Evolutionary conservation across 345 rosid species (phyloP), one percentile per base, ranked within the genome.

Genomic region (Citrus trifoliata): DNA sequence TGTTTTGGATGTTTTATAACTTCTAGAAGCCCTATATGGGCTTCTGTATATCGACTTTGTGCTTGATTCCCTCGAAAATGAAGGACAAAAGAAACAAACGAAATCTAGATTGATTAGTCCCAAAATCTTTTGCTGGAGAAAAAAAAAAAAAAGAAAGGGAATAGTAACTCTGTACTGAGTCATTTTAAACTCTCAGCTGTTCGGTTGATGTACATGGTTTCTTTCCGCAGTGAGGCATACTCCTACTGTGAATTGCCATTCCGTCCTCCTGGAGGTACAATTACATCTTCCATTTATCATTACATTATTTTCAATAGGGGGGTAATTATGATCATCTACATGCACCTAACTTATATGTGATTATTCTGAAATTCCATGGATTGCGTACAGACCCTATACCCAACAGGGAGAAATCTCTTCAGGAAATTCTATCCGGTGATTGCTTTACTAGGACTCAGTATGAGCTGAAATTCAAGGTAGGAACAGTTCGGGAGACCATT

Each of bases 391-490:
- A 32, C 0, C 40, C n/a, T 0, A 64, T 30, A 63, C 67, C 67
- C 10, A 16, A 30, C 10, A 64, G 68, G 68, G 7, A 64, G 38
- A 64, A 32, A 30, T 64, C 68, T 32, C 40, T 64, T 18, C 2
- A 10, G 3, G 68, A 64, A 64, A 64, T 64, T 64, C 2, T 64
- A 64, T 30, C 24, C 12, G n/a, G 40, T 64, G 38, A 64, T 32
- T 30, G 68, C 24, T 64, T 30, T 64, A 64, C 2, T 30, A 64
- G 40, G 40, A 30, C 38, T 18, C 22, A 12, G 40, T 64, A 32
- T 64, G 68, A 64, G 68, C 68, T 64, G 24, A 64, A 64, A 32
- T 64, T 64, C 68, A 64, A 64, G 33, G 38, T 30, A 64, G n/a
- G 4, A 30, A 64, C 38, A 32, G 68, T 7, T 32, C 0, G n/a